phyloP scores from a whole-genome alignment of 306 rosid genomes.

The Sicyos baderoa region DNA sequence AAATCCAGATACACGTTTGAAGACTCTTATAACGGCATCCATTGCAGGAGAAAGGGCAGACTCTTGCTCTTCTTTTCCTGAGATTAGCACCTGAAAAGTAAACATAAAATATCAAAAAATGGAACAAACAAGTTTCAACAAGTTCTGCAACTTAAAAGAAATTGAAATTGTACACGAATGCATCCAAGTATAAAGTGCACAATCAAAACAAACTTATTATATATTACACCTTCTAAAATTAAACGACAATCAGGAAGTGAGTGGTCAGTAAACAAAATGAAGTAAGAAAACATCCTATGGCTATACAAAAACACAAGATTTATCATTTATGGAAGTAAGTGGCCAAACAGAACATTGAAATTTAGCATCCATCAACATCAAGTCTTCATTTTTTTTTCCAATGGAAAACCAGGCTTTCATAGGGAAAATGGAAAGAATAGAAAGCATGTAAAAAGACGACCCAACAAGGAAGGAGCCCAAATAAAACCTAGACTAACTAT shows the following conservation, averaged over 20 bases:
- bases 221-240: not conserved
- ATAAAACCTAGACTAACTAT: not conserved
- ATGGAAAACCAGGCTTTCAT: not conserved
- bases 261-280: not conserved
- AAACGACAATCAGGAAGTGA: not conserved
- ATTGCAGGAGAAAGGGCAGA: slow-evolving; percentile 80
- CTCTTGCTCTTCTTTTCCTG: slow-evolving; percentile 84
- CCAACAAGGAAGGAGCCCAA: not conserved
- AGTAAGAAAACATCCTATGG: not conserved
- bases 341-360: not conserved
- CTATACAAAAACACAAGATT: not conserved
- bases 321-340: not conserved
- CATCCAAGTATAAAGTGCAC: not conserved
- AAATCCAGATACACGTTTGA: slow-evolving; percentile 72
- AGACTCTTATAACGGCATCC: slow-evolving; percentile 80
- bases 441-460: not conserved
- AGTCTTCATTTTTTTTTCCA: not conserved
- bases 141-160: not conserved
- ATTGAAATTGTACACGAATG: not conserved
- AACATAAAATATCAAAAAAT: slow-evolving; percentile 18
- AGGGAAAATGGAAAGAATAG: not conserved
- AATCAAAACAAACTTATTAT: not conserved
- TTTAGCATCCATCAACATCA: not conserved
- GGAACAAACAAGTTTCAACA: not conserved
- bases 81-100: slow-evolving; percentile 59